These are phyloP conservation scores for Chrysanthemum makinoi DNA, from an alignment of 129 eudicot species.

Conservation along the genomic window DNA sequence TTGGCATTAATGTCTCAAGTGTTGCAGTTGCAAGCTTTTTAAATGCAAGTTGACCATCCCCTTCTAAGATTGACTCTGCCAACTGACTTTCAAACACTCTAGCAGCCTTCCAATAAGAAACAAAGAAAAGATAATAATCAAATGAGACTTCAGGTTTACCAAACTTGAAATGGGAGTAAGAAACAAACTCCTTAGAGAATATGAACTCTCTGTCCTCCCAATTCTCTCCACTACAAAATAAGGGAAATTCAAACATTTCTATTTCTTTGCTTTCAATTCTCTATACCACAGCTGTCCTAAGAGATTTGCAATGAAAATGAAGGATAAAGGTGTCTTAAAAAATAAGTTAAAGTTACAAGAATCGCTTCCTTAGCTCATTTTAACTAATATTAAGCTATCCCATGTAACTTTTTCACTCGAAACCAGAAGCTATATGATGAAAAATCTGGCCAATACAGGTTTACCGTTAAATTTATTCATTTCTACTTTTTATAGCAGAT, in stretches of 20 bases:
- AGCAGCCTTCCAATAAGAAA: conserved; percentile 66
- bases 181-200: too few relatives aligned
- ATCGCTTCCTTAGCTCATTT: background rate
- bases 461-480: background rate
- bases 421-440: background rate
- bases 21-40: conserved; percentile 99
- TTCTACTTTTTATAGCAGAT: background rate
- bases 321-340: background rate
- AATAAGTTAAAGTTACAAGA: background rate
- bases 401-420: conserved; percentile 1
- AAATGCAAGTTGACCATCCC: conserved; percentile 98
- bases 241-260: too few relatives aligned
- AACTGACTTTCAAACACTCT: conserved; percentile 94
- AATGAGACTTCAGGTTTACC: background rate
- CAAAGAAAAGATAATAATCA: background rate
- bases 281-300: too few relatives aligned
- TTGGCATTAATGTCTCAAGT: conserved; percentile 95
- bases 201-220: too few relatives aligned
- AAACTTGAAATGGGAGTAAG: too few relatives aligned
- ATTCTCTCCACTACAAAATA: too few relatives aligned
- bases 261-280: too few relatives aligned
- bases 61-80: conserved; percentile 96
- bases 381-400: background rate
- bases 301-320: too few relatives aligned
- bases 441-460: background rate